phyloP scores from a whole-genome alignment of 1,139 yeast genomes.

The Debaryomyces singareniensis region DNA sequence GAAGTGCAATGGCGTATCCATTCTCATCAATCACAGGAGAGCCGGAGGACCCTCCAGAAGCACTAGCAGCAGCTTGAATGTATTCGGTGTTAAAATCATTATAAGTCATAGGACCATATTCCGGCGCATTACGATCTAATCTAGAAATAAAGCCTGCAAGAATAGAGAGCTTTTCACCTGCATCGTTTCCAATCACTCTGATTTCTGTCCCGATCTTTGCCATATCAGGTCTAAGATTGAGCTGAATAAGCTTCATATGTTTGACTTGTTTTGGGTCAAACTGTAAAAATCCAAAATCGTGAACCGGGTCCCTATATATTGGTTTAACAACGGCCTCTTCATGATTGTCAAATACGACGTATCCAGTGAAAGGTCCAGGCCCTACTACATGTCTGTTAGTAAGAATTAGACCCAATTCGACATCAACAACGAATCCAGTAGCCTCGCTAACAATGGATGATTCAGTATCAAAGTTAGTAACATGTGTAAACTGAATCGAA shows the following conservation, averaged over 20 bases:
- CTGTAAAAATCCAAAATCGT: conserved; percentile 75
- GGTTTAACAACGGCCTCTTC: conserved; percentile 89
- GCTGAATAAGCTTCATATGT: conserved; percentile 63
- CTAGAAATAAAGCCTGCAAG: conserved; percentile 86
- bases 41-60: conserved; percentile 94
- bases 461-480: conserved; percentile 84
- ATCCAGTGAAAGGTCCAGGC: conserved; percentile 89
- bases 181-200: conserved; percentile 93
- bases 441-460: conserved; percentile 80
- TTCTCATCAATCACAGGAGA: conserved; percentile 89
- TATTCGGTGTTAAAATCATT: conserved; percentile 94
- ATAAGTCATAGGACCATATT: conserved; percentile 83
- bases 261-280: conserved; percentile 69
- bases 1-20: conserved; percentile 85
- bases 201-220: conserved; percentile 90
- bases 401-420: conserved; percentile 70
- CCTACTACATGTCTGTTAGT: conserved; percentile 95
- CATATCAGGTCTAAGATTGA: conserved; percentile 69
- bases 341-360: conserved; percentile 88
- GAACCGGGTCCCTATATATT: conserved; percentile 77
- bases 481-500: conserved; percentile 82
- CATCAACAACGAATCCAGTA: conserved; percentile 92
- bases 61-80: conserved; percentile 94
- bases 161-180: conserved; percentile 88
- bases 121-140: conserved; percentile 91